Conservation (phyloP, 2,329 filamentous ascomycete genomes). For the Xylariaceae sp. region DNA sequence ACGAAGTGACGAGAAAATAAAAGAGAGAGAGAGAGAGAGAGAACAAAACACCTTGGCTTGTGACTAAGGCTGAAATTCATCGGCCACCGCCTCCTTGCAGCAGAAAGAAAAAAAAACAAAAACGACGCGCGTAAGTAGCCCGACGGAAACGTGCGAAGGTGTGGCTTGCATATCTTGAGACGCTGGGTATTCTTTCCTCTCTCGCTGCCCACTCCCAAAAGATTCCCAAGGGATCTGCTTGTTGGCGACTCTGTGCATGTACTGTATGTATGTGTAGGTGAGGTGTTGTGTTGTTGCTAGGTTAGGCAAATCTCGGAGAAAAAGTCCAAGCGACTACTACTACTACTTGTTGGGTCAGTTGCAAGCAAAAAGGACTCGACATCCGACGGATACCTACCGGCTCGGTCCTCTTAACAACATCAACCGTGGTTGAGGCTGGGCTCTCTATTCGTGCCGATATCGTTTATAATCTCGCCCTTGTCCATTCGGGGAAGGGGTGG, state of each 20-base stretch:
- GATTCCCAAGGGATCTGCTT: not conserved
- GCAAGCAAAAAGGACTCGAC: conserved; percentile 6
- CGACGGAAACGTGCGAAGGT: not conserved
- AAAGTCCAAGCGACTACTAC: too few relatives aligned
- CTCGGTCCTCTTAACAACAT: conserved; percentile 4
- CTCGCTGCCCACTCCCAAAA: not conserved
- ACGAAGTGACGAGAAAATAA: too few relatives aligned
- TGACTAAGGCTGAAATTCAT: too few relatives aligned
- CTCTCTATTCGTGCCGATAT: not conserved
- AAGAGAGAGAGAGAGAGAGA: too few relatives aligned
- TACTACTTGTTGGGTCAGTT: not conserved
- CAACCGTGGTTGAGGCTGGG: not conserved
- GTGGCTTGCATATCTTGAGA: not conserved
- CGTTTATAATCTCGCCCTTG: not conserved
- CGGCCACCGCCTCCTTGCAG: too few relatives aligned
- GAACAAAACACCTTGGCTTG: too few relatives aligned
- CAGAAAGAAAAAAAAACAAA: too few relatives aligned
- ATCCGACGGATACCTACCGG: conserved; percentile 13
- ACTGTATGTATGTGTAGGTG: not conserved
- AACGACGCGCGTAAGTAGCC: too few relatives aligned
- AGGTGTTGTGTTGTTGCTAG: too few relatives aligned
- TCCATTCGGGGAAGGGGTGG: not conserved
- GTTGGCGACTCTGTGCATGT: not conserved
- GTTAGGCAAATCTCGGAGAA: not conserved
- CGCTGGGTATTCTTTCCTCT: too few relatives aligned